Percentiles rank a stretch among this genome's conserved stretches.
phyloP scores from a whole-genome alignment of 495 filamentous ascomycete genomes.

The Penicillium taxi region DNA sequence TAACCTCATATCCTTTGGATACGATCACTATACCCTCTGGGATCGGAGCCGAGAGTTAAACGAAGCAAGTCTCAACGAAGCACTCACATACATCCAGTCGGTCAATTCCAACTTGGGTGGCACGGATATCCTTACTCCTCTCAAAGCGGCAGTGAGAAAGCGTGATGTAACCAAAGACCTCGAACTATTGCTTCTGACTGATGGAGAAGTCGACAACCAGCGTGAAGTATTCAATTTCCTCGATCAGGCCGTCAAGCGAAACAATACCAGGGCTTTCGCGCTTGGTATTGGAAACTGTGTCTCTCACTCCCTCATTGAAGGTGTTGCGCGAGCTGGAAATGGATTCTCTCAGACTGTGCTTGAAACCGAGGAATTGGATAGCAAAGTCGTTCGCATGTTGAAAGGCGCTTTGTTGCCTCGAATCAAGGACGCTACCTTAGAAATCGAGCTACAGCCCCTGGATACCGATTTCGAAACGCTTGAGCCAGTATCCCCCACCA shows the following conservation, averaged over 20 bases:
- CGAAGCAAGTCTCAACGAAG: conserved; percentile 40
- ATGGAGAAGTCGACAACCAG: conserved; percentile 3
- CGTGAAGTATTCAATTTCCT: conserved; percentile 1
- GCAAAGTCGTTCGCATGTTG: conserved; percentile 7
- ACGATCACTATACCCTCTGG: conserved; percentile 49
- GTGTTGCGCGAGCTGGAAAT: conserved; percentile 6
- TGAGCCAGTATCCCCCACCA: neutral
- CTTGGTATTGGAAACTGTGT: conserved; percentile 9
- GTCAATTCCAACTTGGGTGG: conserved; percentile 30
- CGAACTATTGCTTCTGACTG: conserved; percentile 8
- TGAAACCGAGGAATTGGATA: conserved; percentile 5
- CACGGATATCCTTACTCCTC: conserved; percentile 2
- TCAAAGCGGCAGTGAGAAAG: neutral
- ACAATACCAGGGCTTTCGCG: conserved; percentile 6
- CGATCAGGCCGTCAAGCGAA: neutral
- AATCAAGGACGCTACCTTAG: conserved; percentile 4
- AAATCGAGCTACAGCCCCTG: conserved; percentile 1
- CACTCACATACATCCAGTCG: conserved; percentile 39
- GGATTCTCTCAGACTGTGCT: conserved; percentile 10
- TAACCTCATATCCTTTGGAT: conserved; percentile 69
- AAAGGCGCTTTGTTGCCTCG: conserved; percentile 8
- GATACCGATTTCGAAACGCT: conserved; percentile 1
- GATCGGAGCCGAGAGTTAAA: conserved; percentile 47
- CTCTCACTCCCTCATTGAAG: conserved; percentile 9
- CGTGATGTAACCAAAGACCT: neutral